Evolutionary conservation across 2,329 filamentous ascomycete species (phyloP), one percentile per base, ranked within the genome.

Genomic region (Fusarium napiforme): DNA sequence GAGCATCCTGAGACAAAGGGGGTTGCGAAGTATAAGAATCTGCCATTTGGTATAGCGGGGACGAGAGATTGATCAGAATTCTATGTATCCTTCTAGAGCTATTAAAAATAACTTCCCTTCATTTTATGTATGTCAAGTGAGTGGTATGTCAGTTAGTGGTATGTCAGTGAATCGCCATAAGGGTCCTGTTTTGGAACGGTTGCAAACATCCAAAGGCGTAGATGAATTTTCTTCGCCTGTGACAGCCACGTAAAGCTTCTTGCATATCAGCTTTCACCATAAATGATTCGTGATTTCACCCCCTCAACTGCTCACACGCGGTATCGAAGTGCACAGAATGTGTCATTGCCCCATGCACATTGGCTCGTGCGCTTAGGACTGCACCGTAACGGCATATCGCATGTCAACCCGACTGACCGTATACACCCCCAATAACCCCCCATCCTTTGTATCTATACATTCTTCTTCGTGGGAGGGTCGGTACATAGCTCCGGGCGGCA

Each of bases 111-210:
- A 18, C 2, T 23, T 11, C 4, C 2, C 9, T 30, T 23, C 1
- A 4, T 19, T 10, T n/a, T 0, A 40, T 40, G 3, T n/a, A n/a
- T 40, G 0, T 5, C 18, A 2, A 6, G 7, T 28, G 6, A 28
- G 28, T 7, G 7, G 23, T 23, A 23, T 23, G 23, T 23, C 23
- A 6, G 7, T 28, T 7, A 28, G 28, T 7, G 7, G 7, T 23
- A 36, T 52, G 16, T 18, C 3, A 23, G 3, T 3, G 26, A 5
- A 11, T 2, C 14, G 4, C 23, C 19, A 10, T 26, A 10, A 12
- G 5, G 3, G 3, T n/a, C 15, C 36, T 23, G 15, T 19, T 2
- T 18, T 12, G 2, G 14, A 12, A 9, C 0, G 5, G 30, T 12
- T 7, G 0, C 1, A 36, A 50, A 19, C 3, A 32, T 34, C 10